Base-by-base conservation (phyloP, 768 basidiomycete genomes). In the Pisolithus albus region DNA sequence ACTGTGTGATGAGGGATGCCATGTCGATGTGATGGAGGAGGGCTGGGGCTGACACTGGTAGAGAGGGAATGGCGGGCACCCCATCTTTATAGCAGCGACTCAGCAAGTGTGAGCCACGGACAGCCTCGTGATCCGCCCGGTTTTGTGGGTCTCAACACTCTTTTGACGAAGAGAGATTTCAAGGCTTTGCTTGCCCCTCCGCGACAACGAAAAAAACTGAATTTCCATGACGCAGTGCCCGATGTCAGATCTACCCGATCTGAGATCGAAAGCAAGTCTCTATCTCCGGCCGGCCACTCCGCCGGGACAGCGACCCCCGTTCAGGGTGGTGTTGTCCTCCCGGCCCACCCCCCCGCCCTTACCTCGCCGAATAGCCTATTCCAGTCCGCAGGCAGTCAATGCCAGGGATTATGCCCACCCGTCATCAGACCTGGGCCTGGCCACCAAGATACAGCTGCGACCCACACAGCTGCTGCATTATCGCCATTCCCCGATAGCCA, bases 1-100 rank as follows among this genome's bases (percentile, higher is more conserved):
- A 90, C 28, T 74, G 75, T 8, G 72, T 59, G 46, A 88, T 61
- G 46, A 88, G 62, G 16, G 65, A 54, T 18, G 65, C 4, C 53
- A 55, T 47, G 46, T 52, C 4, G 51, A 55, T 47, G 46, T 52
- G 49, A 30, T 21, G 23, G 21, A 21, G 11, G 11, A 21, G 11
- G 11, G 18, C 50, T 47, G 30, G 18, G 36, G 34, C 34, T 34
- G 34, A 34, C 26, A 26, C 6, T 41, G 40, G 21, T 50, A 19
- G 34, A 26, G 37, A 19, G 36, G 36, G 28, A 11, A 26, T 7
- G 26, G 26, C 5, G 26, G 7, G 5, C 24, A 24, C 5, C 26
- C 23, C 21, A 23, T 26, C 24, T 26, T 54, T 5, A 57, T 56
- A 9, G 30, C 1, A 10, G 26, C 26, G 37, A 23, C 21, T n/a